A percentile compares a stretch with the other conserved stretches of the same genome.
Conservation (phyloP, 345 rosid genomes). For the Odontarrhena argentea region DNA sequence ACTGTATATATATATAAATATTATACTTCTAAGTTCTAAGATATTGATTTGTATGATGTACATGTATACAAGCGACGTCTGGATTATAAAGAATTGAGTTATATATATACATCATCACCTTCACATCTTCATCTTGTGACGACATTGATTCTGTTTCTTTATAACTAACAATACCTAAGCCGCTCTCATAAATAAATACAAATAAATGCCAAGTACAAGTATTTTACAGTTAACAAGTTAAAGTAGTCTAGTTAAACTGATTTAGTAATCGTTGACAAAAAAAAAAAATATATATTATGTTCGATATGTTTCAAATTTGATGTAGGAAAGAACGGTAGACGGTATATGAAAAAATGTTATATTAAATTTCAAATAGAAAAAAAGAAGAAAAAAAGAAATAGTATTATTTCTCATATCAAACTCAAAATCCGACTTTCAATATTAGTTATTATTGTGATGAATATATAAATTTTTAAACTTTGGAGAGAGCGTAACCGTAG, state of each 20-base stretch:
- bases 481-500: no score
- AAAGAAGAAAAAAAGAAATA: no score
- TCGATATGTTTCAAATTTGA: no score
- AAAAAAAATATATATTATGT: no score
- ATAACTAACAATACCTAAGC: constrained; percentile 36
- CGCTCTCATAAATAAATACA: constrained; percentile 18
- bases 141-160: constrained; percentile 36
- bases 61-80: constrained; percentile 22
- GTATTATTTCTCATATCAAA: no score
- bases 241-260: background rate
- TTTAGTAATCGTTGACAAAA: no score
- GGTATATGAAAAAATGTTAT: no score
- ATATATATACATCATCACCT: constrained; percentile 15
- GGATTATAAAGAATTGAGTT: background rate
- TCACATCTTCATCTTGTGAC: constrained; percentile 34
- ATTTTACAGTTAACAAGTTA: constrained; percentile 1
- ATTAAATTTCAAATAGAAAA: no score
- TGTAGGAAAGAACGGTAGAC: no score
- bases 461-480: no score
- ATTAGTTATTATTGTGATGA: no score
- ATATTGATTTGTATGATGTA: constrained; percentile 17
- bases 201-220: background rate
- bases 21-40: background rate
- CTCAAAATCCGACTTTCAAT: no score
- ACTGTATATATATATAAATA: background rate